Conservation (phyloP, 2,329 filamentous ascomycete species). For the Chaetomiaceae sp. region DNA sequence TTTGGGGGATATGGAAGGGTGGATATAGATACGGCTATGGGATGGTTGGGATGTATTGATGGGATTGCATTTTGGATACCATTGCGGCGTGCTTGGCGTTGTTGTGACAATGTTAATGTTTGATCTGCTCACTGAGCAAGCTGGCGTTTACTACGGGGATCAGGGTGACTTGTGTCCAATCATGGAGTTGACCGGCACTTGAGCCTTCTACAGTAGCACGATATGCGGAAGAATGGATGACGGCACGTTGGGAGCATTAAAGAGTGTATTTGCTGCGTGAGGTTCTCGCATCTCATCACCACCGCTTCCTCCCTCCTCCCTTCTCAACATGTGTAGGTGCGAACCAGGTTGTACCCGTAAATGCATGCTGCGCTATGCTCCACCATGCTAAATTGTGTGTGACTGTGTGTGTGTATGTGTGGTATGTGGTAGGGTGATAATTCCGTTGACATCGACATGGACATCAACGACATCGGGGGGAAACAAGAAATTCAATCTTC, state of each 20-base stretch:
- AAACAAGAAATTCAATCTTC: neutral
- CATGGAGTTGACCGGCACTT: too few relatives aligned
- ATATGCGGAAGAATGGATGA: too few relatives aligned
- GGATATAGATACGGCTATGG: neutral
- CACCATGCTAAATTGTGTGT: constrained; percentile 4
- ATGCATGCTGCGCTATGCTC: constrained; percentile 9
- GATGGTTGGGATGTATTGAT: neutral
- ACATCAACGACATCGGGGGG: too few relatives aligned
- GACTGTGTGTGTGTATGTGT: neutral
- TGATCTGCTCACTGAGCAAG: too few relatives aligned
- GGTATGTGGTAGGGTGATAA: constrained; percentile 2
- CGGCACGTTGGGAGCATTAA: too few relatives aligned
- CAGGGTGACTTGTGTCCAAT: neutral
- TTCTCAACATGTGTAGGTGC: neutral
- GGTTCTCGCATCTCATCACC: too few relatives aligned
- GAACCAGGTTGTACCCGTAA: neutral
- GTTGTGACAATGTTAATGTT: too few relatives aligned
- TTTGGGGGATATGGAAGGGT: constrained; percentile 13
- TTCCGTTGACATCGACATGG: neutral
- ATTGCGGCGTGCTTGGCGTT: neutral
- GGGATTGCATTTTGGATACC: neutral
- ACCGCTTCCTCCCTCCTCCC: neutral
- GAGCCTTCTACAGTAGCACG: too few relatives aligned
- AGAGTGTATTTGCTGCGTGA: constrained; percentile 4
- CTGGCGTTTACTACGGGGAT: too few relatives aligned